Base-by-base conservation (phyloP, 345 rosid genomes). In the Eucalyptus pauciflora region DNA sequence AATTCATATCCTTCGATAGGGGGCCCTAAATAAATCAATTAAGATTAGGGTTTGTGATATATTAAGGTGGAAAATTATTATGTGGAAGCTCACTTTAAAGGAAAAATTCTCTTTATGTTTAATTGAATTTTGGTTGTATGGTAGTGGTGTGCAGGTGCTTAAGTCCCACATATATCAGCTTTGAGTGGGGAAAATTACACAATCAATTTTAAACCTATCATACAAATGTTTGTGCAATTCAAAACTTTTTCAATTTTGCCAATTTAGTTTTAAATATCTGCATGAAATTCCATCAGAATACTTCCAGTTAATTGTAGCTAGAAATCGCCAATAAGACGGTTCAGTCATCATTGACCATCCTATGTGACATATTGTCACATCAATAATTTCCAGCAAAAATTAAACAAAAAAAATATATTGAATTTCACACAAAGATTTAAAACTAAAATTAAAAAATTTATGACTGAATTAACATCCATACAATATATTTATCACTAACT, bases 351-450 rank as follows among this genome's bases (percentile, higher is more conserved):
- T 10, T 20, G 14, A 76, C 14, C 7, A 5, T 76, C 5, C 14
- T 37, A 76, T 4, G 3, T 76, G 29, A 45, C 48, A 76, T 18
- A 37, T 25, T 2, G 3, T 29, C 29, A 76, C 1, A 1, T 76
- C 9, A 6, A 0, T 3, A 13, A 37, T 76, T 41, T 11, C 2
- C 3, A 1, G 24, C 5, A 20, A 76, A 76, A 37, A 76, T 18
- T 76, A 7, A 20, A 2, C 2, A 4, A 0, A 10, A 4, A 3
- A 33, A 0, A 3, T 33, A 37, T 13, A 41, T 76, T 5, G 48
- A 10, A 76, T 76, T 71, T 76, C 83, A 1, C 1, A 41, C 15
- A 20, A 76, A 37, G 5, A 11, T 43, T 37, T 76, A 20, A 2
- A 3, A 20, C 8, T 76, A 76, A 33, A 37, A 37, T 37, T 41